Evolutionary conservation across 2,329 filamentous ascomycete genomes (phyloP).

Genomic region (Spiromastix sp.): DNA sequence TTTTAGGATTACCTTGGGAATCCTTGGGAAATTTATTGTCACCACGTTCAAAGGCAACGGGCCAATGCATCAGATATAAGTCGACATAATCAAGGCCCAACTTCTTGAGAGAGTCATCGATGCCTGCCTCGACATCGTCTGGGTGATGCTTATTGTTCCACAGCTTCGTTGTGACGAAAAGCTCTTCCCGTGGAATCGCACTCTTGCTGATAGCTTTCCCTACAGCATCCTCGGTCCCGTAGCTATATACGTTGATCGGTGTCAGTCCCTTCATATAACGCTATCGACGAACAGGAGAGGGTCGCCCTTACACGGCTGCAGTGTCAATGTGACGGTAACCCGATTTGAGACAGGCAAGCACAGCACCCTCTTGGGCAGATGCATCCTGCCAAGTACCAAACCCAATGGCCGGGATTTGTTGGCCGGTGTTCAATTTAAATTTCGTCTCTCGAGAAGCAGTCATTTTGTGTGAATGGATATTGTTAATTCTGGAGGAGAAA

Average conservation of each 20-base stretch:
- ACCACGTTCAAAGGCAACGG: slow-evolving; percentile 43
- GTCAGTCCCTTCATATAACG: neutral
- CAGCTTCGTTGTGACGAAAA: slow-evolving; percentile 59
- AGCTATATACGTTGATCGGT: slow-evolving; percentile 24
- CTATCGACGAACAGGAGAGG: neutral
- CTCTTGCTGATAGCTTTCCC: slow-evolving; percentile 54
- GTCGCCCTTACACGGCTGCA: slow-evolving; percentile 29
- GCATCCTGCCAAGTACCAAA: slow-evolving; percentile 48
- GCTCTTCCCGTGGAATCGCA: slow-evolving; percentile 51
- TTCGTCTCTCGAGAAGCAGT: slow-evolving; percentile 19
- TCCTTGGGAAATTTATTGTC: slow-evolving; percentile 37
- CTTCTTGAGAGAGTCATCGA: slow-evolving; percentile 51
- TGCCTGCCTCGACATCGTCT: slow-evolving; percentile 52
- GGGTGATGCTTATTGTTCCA: slow-evolving; percentile 56
- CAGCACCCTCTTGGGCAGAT: slow-evolving; percentile 36
- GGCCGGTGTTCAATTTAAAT: slow-evolving; percentile 39
- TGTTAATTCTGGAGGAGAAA: no score
- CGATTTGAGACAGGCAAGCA: slow-evolving; percentile 36
- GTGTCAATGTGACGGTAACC: slow-evolving; percentile 50
- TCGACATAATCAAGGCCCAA: slow-evolving; percentile 58
- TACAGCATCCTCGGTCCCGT: slow-evolving; percentile 56
- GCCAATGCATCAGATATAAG: slow-evolving; percentile 61
- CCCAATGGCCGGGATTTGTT: slow-evolving; percentile 38
- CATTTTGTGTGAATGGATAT: no score
- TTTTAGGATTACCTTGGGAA: slow-evolving; percentile 31